Evolutionary conservation across 129 eudicot genomes (phyloP).

Genomic region (Pittosporum tobira): DNA sequence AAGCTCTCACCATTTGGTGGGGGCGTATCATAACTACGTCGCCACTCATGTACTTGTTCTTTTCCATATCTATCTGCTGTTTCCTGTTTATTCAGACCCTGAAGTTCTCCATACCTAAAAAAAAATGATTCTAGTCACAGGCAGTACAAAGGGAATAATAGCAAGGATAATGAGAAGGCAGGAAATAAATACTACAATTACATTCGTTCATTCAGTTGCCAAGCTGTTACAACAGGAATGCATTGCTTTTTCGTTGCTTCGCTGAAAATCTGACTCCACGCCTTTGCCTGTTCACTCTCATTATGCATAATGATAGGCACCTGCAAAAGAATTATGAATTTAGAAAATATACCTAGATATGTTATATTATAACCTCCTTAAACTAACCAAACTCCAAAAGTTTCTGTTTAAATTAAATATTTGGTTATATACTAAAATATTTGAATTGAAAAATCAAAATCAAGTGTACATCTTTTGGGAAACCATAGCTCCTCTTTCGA

Average conservation of each 20-base stretch:
- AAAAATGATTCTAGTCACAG: background rate
- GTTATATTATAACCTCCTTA: background rate
- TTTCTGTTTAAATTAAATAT: background rate
- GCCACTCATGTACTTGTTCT: constrained; percentile 92
- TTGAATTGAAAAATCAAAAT: too few relatives aligned
- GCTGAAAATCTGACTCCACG: constrained; percentile 87
- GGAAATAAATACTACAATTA: constrained; percentile 17
- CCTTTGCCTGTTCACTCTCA: constrained; percentile 79
- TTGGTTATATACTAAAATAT: too few relatives aligned
- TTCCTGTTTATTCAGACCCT: constrained; percentile 95
- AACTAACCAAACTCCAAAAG: background rate
- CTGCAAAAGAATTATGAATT: constrained; percentile 26
- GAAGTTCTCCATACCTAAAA: constrained; percentile 91
- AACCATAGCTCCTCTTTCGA: too few relatives aligned
- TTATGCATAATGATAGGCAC: constrained; percentile 77
- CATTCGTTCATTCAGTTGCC: constrained; percentile 99
- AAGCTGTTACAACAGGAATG: constrained; percentile 92
- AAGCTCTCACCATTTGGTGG: constrained; percentile 99
- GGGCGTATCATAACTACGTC: constrained; percentile 96
- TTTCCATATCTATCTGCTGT: constrained; percentile 92
- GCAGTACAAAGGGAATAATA: background rate
- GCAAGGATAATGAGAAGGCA: background rate
- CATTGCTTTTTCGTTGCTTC: constrained; percentile 79
- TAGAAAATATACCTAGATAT: too few relatives aligned
- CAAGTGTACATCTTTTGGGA: too few relatives aligned